Conservation (phyloP, 257 asterid genomes). For the Vinca minor region DNA sequence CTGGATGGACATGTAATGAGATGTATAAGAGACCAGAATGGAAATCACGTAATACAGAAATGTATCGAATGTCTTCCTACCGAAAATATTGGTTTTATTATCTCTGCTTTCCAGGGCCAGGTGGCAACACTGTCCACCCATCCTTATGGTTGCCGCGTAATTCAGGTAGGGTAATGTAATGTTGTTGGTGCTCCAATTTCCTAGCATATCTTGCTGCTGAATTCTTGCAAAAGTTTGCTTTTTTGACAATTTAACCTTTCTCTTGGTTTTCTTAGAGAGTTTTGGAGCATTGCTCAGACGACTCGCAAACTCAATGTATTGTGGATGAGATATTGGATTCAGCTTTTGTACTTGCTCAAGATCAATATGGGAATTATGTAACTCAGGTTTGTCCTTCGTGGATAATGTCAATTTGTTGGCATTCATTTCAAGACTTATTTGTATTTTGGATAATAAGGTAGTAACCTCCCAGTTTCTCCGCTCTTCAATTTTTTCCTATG, state of each 20-base stretch:
- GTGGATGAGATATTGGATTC: slow-evolving; percentile 83
- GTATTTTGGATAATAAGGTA: not conserved
- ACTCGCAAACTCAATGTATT: slow-evolving; percentile 48
- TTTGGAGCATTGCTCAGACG: slow-evolving; percentile 72
- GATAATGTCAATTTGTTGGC: not conserved
- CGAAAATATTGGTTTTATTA: slow-evolving; percentile 53
- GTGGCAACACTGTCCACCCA: slow-evolving; percentile 76
- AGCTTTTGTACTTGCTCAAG: slow-evolving; percentile 68
- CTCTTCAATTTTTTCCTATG: not conserved
- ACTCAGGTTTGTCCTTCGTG: slow-evolving; percentile 50
- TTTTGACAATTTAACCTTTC: slow-evolving; percentile 1
- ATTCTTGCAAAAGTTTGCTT: not conserved
- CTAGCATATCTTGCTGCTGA: not conserved
- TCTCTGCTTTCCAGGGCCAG: slow-evolving; percentile 66
- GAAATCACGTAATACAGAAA: slow-evolving; percentile 88
- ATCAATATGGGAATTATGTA: slow-evolving; percentile 86
- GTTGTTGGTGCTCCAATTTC: not conserved
- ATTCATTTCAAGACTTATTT: not conserved
- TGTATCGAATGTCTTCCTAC: slow-evolving; percentile 70
- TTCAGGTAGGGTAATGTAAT: slow-evolving; percentile 48
- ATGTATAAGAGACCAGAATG: slow-evolving; percentile 88
- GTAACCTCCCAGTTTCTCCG: not conserved
- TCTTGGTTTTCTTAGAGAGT: slow-evolving; percentile 51
- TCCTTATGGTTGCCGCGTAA: slow-evolving; percentile 96
- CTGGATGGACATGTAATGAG: slow-evolving; percentile 78